These are phyloP conservation scores for Microcos paniculata DNA, from an alignment of 345 rosid genomes.

Conservation along the genomic window DNA sequence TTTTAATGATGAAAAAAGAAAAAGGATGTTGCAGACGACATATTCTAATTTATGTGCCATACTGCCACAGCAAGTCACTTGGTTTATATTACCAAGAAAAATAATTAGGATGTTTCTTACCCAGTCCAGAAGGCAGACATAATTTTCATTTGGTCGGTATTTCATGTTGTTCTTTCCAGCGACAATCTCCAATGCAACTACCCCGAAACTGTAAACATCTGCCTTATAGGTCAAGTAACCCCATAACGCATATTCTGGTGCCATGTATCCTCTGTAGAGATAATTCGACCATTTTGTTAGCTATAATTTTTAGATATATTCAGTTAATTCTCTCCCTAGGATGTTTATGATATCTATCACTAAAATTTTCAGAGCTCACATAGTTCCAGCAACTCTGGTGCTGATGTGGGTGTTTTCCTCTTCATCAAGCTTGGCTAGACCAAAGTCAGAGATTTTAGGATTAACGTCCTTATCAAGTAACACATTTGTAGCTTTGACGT, in stretches of 20 bases:
- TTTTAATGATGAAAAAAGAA: neutral
- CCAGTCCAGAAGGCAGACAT: constrained; percentile 55
- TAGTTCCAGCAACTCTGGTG: constrained; percentile 67
- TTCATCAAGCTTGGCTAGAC: constrained; percentile 64
- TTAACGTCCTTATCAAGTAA: constrained; percentile 56
- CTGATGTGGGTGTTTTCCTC: constrained; percentile 71
- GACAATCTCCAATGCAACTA: constrained; percentile 55
- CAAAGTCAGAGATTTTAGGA: constrained; percentile 71
- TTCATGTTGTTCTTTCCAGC: constrained; percentile 51
- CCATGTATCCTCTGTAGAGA: constrained; percentile 54
- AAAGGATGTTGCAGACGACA: neutral
- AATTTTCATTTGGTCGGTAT: constrained; percentile 35
- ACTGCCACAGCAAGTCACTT: neutral
- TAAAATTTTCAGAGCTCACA: constrained; percentile 30
- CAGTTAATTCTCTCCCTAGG: too few relatives aligned
- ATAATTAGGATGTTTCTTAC: constrained; percentile 20
- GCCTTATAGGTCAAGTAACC: constrained; percentile 60
- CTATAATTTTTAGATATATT: neutral
- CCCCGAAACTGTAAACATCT: constrained; percentile 64
- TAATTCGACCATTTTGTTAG: neutral
- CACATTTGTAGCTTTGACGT: constrained; percentile 69
- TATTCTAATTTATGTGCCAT: neutral
- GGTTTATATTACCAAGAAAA: too few relatives aligned
- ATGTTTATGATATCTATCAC: neutral
- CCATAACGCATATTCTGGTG: constrained; percentile 69